Evolutionary conservation across 345 rosid species (phyloP), one percentile per base, ranked within the genome.

Genomic region (Odontarrhena argentea): DNA sequence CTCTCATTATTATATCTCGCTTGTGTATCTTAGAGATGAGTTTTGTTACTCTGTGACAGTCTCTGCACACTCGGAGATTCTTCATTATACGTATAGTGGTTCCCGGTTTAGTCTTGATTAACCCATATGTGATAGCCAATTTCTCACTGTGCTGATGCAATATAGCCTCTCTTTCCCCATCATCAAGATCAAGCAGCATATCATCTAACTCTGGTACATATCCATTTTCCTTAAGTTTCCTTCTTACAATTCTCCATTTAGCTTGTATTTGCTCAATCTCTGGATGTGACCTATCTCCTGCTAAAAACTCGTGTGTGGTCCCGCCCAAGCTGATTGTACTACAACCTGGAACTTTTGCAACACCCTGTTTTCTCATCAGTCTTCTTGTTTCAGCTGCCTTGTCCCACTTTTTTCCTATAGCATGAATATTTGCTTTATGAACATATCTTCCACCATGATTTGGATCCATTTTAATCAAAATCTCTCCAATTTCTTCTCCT

Each of bases 81-180:
- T 83, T 86, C 68, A 81, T 62, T 69, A 86, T 80, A 59, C 84
- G 75, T 51, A 84, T 67, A 9, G 60, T 61, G 0, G 67, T 71
- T 45, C 84, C 82, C 5, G 77, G 76, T 74, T 80, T 76, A 52
- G 86, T 81, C 63, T 74, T 73, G 22, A 87, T 80, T 15, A 87
- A 60, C 41, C 93, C 88, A n/a, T 81, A 87, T 40, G 85, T 62
- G 48, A 83, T 64, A 43, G 88, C 88, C 55, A 87, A 68, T 75
- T 82, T 87, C 83, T 87, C 87, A 34, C 92, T 83, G 68, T 86
- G 92, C 80, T 77, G 81, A 71, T 78, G 74, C 45, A 81, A 72
- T 2, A 81, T 84, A 36, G 60, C 80, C 77, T 77, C 82, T 79
- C 80, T 84, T 69, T 78, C 86, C 35, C 78, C 69, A 3, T 79